These are phyloP conservation scores for Blastocystis hominis DNA, from an alignment of 352 stramenopile genomes.

Conservation along the genomic window DNA sequence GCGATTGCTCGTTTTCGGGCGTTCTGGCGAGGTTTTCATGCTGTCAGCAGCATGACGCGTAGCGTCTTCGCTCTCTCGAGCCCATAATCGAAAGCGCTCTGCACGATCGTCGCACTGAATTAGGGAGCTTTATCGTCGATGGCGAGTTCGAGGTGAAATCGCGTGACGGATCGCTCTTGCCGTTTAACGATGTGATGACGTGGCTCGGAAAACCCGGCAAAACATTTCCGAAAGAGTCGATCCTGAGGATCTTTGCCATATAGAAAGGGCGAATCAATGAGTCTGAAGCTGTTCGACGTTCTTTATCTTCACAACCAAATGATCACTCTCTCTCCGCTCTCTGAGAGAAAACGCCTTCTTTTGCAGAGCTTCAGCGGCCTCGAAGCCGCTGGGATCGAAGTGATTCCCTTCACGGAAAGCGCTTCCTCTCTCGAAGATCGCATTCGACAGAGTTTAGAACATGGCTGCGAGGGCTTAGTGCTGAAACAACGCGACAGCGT, in stretches of 20 bases:
- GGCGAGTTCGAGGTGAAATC: conserved; percentile 2
- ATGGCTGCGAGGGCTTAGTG: conserved; percentile 23
- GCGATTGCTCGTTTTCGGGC: background rate
- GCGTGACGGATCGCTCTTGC: background rate
- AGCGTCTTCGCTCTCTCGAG: conserved; percentile 22
- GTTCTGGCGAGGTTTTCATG: conserved; percentile 6
- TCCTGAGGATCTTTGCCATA: background rate
- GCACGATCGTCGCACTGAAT: background rate
- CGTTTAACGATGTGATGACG: conserved; percentile 1
- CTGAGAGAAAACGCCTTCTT: background rate
- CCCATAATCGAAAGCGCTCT: background rate
- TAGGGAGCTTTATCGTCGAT: conserved; percentile 10
- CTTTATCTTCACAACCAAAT: background rate
- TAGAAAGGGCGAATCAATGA: background rate
- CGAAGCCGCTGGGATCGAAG: background rate
- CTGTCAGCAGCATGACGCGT: background rate
- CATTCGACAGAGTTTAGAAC: background rate
- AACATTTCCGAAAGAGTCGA: background rate
- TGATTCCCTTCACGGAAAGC: background rate
- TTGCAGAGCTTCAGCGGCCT: background rate
- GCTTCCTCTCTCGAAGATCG: background rate
- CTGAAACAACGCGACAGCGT: background rate
- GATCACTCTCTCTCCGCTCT: background rate
- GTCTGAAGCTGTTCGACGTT: conserved; percentile 14
- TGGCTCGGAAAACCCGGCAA: conserved; percentile 14